Percentiles rank a stretch among this genome's conserved stretches.
phyloP scores from a whole-genome alignment of 129 eudicot species.

The Deinandra increscens region DNA sequence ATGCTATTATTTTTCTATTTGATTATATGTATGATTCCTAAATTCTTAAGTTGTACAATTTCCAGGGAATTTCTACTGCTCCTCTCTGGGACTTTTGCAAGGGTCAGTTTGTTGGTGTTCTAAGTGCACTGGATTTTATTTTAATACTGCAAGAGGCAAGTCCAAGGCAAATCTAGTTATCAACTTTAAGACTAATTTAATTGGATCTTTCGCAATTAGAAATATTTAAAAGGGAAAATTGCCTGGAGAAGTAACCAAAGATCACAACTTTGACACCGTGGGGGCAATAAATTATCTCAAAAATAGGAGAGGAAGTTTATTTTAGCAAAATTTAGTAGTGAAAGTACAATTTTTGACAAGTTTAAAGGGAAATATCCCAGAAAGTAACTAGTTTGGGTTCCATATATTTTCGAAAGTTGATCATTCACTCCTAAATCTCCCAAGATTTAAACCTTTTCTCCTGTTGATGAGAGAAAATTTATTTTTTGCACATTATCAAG shows the following conservation, averaged over 20 bases:
- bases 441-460: background rate
- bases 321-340: background rate
- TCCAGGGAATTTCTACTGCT: slow-evolving; percentile 80
- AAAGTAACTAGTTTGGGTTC: background rate
- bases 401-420: background rate
- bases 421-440: background rate
- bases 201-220: background rate
- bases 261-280: background rate
- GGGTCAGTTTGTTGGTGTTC: slow-evolving; percentile 84
- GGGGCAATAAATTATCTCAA: background rate
- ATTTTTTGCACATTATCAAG: background rate
- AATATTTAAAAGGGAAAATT: background rate
- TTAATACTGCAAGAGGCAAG: slow-evolving; percentile 88
- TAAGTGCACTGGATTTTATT: slow-evolving; percentile 89
- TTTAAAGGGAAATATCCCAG: background rate
- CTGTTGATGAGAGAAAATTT: background rate
- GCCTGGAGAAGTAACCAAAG: background rate
- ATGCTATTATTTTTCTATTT: slow-evolving; percentile 29
- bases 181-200: slow-evolving; percentile 4
- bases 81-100: slow-evolving; percentile 81
- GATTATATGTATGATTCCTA: slow-evolving; percentile 20
- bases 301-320: background rate
- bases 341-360: background rate
- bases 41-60: slow-evolving; percentile 34
- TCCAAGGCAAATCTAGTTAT: slow-evolving; percentile 20